Conservation (phyloP, 768 basidiomycete genomes). For the Hypholoma sublateritium region DNA sequence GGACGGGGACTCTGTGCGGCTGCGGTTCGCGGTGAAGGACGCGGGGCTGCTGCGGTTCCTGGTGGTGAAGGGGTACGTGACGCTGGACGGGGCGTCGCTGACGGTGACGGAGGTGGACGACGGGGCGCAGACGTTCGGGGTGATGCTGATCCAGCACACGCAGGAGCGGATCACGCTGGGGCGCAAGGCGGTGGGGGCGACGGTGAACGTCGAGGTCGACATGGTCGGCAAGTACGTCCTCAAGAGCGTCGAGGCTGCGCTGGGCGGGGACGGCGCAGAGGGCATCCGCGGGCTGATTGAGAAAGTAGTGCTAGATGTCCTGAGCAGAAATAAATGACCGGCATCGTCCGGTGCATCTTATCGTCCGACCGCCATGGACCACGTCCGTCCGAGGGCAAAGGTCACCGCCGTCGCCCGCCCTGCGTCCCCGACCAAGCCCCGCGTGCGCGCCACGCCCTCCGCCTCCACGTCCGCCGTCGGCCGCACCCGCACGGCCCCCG, state of each 20-base stretch:
- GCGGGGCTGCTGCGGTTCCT: conserved; percentile 69
- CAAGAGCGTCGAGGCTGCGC: conserved; percentile 74
- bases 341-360: conserved; percentile 10
- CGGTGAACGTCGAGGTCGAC: conserved; percentile 94
- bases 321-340: conserved; percentile 33
- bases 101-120: conserved; percentile 84
- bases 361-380: conserved; percentile 18
- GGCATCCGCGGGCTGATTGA: conserved; percentile 51
- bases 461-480: conserved; percentile 24
- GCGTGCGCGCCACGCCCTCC: conserved; percentile 19
- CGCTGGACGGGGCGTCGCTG: conserved; percentile 92
- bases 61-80: conserved; percentile 92
- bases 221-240: conserved; percentile 92
- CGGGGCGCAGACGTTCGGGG: conserved; percentile 60
- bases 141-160: conserved; percentile 96
- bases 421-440: conserved; percentile 40
- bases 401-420: conserved; percentile 33
- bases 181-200: conserved; percentile 71
- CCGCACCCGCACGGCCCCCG: background rate
- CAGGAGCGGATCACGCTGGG: conserved; percentile 84
- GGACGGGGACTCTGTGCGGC: conserved; percentile 88
- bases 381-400: conserved; percentile 55
- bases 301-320: conserved; percentile 54
- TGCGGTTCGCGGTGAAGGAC: conserved; percentile 49
- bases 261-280: conserved; percentile 47